A percentile compares a stretch with the other conserved stretches of the same genome.
phyloP scores from a whole-genome alignment of 352 stramenopile species.

The Globisporangium cylindrosporum region DNA sequence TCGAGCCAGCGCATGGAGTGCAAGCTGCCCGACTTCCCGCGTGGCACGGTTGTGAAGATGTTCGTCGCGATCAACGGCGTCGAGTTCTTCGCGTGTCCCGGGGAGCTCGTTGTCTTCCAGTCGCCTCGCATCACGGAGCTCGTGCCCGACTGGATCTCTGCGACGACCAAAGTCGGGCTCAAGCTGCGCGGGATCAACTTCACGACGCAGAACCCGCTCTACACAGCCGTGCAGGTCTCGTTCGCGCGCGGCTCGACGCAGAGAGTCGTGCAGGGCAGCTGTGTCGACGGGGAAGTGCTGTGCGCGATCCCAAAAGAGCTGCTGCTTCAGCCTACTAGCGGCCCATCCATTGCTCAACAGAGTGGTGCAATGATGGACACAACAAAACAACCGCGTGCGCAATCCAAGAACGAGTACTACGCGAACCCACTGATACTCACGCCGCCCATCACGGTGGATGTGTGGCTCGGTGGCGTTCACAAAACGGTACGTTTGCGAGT shows the following conservation, averaged over 20 bases:
- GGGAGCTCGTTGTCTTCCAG: slow-evolving; percentile 57
- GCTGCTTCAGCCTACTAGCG: background rate
- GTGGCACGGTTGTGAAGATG: slow-evolving; percentile 46
- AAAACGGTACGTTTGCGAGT: slow-evolving; percentile 31
- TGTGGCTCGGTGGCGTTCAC: slow-evolving; percentile 57
- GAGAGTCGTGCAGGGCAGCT: slow-evolving; percentile 26
- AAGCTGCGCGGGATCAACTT: slow-evolving; percentile 62
- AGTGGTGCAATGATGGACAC: slow-evolving; percentile 6
- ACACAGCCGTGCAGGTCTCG: slow-evolving; percentile 34
- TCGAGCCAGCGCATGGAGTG: slow-evolving; percentile 54
- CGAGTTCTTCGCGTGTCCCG: slow-evolving; percentile 52
- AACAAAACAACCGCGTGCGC: background rate
- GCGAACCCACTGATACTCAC: slow-evolving; percentile 7
- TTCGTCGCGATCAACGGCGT: slow-evolving; percentile 61
- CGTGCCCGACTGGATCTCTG: slow-evolving; percentile 54
- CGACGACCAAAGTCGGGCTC: slow-evolving; percentile 25
- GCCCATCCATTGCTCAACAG: background rate
- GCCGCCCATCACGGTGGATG: slow-evolving; percentile 49
- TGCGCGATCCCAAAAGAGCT: slow-evolving; percentile 38
- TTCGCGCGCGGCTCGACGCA: slow-evolving; percentile 29
- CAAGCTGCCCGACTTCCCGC: slow-evolving; percentile 54
- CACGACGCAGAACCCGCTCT: slow-evolving; percentile 23
- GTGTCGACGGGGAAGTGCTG: slow-evolving; percentile 35
- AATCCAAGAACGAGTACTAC: background rate
- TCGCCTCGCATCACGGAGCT: slow-evolving; percentile 50